Base-by-base conservation (phyloP, 2,329 filamentous ascomycete genomes). In the Claviceps fusiformis region DNA sequence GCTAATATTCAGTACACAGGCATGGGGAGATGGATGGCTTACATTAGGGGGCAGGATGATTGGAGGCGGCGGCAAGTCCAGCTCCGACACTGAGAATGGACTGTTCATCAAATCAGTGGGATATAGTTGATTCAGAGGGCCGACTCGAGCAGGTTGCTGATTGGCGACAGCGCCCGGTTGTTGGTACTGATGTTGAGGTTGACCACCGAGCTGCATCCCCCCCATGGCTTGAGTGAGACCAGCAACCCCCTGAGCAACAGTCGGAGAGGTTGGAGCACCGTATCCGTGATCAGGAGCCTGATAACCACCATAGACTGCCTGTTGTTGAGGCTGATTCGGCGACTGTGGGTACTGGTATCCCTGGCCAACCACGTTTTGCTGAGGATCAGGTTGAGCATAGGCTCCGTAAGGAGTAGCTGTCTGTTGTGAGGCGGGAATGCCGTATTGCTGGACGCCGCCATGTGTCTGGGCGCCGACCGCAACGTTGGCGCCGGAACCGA, bases 31-130 rank as follows among this genome's bases (percentile, higher is more conserved):
- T 4, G 44, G 15, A 48, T 46, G 55, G 80, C 88, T 75, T 76
- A 96, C 92, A 73, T 95, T 95, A 53, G 89, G 83, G 50, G 93
- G 93, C 46, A 98, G 76, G 62, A 95, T 82, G 64, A 95, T 95
- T 17, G 89, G 86, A 56, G 93, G 93, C 39, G 93, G 93, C 49
- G 91, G 89, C 58, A 91, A 80, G 64, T 97, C 92, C 60, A 98
- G 75, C 74, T 97, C 93, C 52, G 86, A 83, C 62, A 95, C 90
- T 68, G 95, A 92, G 74, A 98, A 95, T 31, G 92, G 91, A 71
- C 95, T 89, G 63, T 86, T 89, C 64, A 95, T 79, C 58, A 98
- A 79, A 68, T 98, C 93, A 47, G 90, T 92, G 19, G 91, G 88
- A 68, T 93, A 92, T 57, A 97, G 81, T 72, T 92, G 89, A 72